Evolutionary conservation across 495 filamentous ascomycete species (phyloP), one percentile per base, ranked within the genome.

Genomic region (Chaetomidium leptoderma): DNA sequence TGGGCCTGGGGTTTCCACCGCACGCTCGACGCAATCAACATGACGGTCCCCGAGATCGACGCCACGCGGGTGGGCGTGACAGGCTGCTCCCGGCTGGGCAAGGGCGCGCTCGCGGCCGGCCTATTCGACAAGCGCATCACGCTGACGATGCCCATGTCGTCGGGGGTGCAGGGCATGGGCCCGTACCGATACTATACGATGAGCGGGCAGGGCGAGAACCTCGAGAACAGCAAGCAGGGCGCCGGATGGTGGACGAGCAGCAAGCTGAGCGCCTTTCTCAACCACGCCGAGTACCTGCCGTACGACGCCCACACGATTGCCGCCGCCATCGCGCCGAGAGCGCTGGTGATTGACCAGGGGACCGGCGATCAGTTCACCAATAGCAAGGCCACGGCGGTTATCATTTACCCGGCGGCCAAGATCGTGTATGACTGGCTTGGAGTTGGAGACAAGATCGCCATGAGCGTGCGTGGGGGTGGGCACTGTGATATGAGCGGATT

Each of bases 1-100:
- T 80, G 78, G 78, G 78, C 76, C 16, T 81, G 78, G 77, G 76
- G 76, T 26, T 81, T 81, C 69, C 77, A 80, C 61, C 70, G 76
- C 32, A 73, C 74, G 5, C 76, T 80, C 44, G 78, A 81, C 70
- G 78, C 73, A 4, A 69, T 81, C 39, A 74, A 76, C 62, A 65
- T 71, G 17, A 77, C 72, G 1, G 77, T 76, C 1, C 73, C 74
- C 0, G 78, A 81, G 56, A 81, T 80, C 63, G 72, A 81, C 65
- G 30, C 67, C 9, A 72, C 33, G 13, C 73, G 73, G 24, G 75
- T 76, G 7, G 77, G 77, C 44, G 78, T 81, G 35, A 82, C 77
- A 2, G 79, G 78, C 0, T 80, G 77, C 60, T 81, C 76, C 10
- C 76, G 76, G 0, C 71, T 80, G 0, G 79, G 77, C 30, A 81